Evolutionary conservation across 2,329 filamentous ascomycete species (phyloP).

Genomic region (Claviceps africana): DNA sequence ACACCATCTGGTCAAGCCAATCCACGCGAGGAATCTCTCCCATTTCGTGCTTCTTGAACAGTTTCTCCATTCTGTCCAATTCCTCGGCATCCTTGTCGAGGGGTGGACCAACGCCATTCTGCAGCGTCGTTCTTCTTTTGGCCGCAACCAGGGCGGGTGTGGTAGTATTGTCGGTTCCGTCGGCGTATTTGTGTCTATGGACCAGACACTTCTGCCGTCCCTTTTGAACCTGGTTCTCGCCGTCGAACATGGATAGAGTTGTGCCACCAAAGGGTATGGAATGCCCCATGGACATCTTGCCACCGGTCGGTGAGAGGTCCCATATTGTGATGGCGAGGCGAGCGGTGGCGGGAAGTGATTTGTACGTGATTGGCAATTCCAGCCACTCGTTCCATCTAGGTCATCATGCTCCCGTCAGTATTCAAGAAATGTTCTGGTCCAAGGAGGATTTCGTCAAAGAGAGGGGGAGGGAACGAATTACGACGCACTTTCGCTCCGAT

Average conservation of each 20-base stretch:
- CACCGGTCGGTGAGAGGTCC: constrained; percentile 76
- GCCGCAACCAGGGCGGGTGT: constrained; percentile 56
- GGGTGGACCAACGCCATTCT: constrained; percentile 32
- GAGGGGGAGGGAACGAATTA: neutral
- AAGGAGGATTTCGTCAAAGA: neutral
- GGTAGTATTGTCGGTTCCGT: constrained; percentile 65
- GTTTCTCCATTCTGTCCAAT: constrained; percentile 71
- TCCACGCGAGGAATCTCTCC: constrained; percentile 85
- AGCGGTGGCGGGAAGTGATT: constrained; percentile 65
- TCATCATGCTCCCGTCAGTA: neutral
- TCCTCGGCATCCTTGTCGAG: constrained; percentile 67
- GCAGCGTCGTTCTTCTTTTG: constrained; percentile 37
- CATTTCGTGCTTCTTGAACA: constrained; percentile 98
- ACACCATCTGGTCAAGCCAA: constrained; percentile 92
- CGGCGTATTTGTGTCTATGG: constrained; percentile 68
- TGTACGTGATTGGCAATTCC: constrained; percentile 70
- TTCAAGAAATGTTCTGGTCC: neutral
- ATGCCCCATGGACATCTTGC: constrained; percentile 55
- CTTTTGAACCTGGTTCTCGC: constrained; percentile 80
- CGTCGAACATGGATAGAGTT: constrained; percentile 81
- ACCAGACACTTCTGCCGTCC: constrained; percentile 84
- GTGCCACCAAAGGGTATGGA: constrained; percentile 88
- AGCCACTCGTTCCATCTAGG: constrained; percentile 92
- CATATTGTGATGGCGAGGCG: constrained; percentile 87
- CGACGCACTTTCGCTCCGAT: constrained; percentile 43